Evolutionary conservation across 768 basidiomycete genomes (phyloP), one percentile per base, ranked within the genome.

Genomic region (Termitomyces titanicus): DNA sequence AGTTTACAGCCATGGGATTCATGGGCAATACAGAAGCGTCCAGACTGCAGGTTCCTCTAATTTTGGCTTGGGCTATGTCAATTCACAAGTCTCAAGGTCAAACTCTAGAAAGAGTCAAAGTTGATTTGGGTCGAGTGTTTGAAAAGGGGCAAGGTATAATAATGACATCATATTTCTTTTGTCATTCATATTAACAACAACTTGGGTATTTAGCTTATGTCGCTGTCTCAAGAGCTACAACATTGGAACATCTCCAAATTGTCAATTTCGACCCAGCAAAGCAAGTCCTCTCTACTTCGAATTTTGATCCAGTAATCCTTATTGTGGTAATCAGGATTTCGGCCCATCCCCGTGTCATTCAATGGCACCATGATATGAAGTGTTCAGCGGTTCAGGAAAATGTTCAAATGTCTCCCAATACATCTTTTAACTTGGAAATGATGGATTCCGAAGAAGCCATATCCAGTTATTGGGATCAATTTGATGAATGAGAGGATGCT

Each of bases 81-180:
- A 85, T 94, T 39, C 93, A 95, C 71, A 94, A 94, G 64, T 87
- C 86, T 2, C 93, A 96, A 68, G 93, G 93, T 0, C 92, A 94
- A 69, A 94, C 91, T 0, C 72, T 96, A 42, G 77, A 84, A 43
- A 76, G 88, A 46, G 89, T 94, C 56, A 89, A 87, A 59, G 85
- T 94, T 15, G 84, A 94, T 64, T 77, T 95, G 49, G 69, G 75
- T 51, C 75, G 79, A 35, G 81, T 81, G 0, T 96, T 95, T 68
- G 93, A 87, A 63, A 85, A 80, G 53, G 88, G 88, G 0, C 85
- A 91, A 82, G 88, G 86, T 83, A 54, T 34, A 69, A 58, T 38
- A 13, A n/a, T n/a, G n/a, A 35, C 2, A 15, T 29, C 29, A 29
- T n/a, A 29, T 1, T 22, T 9, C 13, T 11, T 15, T 13, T 24